A percentile compares a stretch with the other conserved stretches of the same genome.
Conservation (phyloP, 2,329 filamentous ascomycete species). For the Phialocephala subalpina region DNA sequence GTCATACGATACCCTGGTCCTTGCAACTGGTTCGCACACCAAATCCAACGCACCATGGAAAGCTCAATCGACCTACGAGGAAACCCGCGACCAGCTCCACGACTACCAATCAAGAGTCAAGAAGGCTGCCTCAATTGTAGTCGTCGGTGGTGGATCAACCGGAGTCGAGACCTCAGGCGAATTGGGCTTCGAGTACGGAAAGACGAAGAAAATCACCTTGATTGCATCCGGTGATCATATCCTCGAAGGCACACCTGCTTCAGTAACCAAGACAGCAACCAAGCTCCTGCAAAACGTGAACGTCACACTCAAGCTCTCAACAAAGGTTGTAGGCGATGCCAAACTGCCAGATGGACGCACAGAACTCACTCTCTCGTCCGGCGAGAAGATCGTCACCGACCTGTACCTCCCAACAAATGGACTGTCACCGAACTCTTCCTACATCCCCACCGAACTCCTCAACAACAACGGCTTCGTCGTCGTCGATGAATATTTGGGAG, state of each 20-base stretch:
- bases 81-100: slow-evolving; percentile 31
- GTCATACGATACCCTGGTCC: slow-evolving; percentile 59
- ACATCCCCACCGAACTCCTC: slow-evolving; percentile 55
- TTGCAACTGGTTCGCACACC: slow-evolving; percentile 61
- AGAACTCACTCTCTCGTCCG: slow-evolving; percentile 56
- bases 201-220: slow-evolving; percentile 39
- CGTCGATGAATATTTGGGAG: slow-evolving; percentile 59
- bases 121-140: slow-evolving; percentile 38
- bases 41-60: slow-evolving; percentile 59
- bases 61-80: slow-evolving; percentile 50
- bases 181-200: slow-evolving; percentile 42
- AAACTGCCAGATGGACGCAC: slow-evolving; percentile 53
- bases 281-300: slow-evolving; percentile 57
- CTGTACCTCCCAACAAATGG: slow-evolving; percentile 65
- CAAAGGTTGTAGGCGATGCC: slow-evolving; percentile 50
- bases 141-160: slow-evolving; percentile 43
- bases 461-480: slow-evolving; percentile 54
- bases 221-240: slow-evolving; percentile 43
- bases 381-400: slow-evolving; percentile 59
- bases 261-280: slow-evolving; percentile 40
- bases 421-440: slow-evolving; percentile 62
- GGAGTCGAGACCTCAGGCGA: slow-evolving; percentile 46
- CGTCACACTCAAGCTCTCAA: slow-evolving; percentile 56
- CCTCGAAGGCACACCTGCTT: slow-evolving; percentile 34
- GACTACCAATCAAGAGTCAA: slow-evolving; percentile 31